Evolutionary conservation across 2,329 filamentous ascomycete genomes (phyloP).

Genomic region (Rachicladosporium sp.): DNA sequence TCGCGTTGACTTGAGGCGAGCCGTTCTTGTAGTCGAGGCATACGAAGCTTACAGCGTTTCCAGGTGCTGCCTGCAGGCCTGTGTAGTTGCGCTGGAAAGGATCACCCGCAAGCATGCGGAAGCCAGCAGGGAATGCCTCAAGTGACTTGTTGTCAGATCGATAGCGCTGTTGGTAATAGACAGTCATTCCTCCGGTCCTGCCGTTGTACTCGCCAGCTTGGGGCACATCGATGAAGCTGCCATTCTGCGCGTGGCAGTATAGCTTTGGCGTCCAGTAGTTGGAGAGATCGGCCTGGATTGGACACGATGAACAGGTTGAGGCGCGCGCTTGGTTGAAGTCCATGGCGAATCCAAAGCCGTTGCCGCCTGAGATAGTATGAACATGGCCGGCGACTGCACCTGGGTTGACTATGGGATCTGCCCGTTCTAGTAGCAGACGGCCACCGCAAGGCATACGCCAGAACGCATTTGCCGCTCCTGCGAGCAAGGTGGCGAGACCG

Average conservation of each 20-base stretch:
- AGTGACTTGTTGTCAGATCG: slow-evolving; percentile 51
- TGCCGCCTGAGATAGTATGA: slow-evolving; percentile 60
- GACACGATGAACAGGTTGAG: slow-evolving; percentile 60
- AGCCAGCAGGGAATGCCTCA: slow-evolving; percentile 55
- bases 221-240: slow-evolving; percentile 47
- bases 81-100: slow-evolving; percentile 46
- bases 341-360: slow-evolving; percentile 51
- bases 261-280: slow-evolving; percentile 68
- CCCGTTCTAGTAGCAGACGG: slow-evolving; percentile 46
- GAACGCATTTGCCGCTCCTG: slow-evolving; percentile 46
- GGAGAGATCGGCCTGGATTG: slow-evolving; percentile 49
- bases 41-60: slow-evolving; percentile 43
- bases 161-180: slow-evolving; percentile 53
- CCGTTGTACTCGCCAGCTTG: slow-evolving; percentile 37
- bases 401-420: slow-evolving; percentile 58
- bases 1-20: slow-evolving; percentile 39
- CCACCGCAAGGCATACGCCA: slow-evolving; percentile 57
- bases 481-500: slow-evolving; percentile 20
- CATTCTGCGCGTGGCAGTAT: slow-evolving; percentile 53
- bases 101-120: slow-evolving; percentile 61
- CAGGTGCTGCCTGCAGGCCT: slow-evolving; percentile 32
- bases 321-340: slow-evolving; percentile 46
- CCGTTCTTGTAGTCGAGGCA: slow-evolving; percentile 40
- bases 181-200: slow-evolving; percentile 48
- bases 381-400: slow-evolving; percentile 49